Evolutionary conservation across 306 rosid genomes (phyloP).

Genomic region (Coriaria nepalensis): DNA sequence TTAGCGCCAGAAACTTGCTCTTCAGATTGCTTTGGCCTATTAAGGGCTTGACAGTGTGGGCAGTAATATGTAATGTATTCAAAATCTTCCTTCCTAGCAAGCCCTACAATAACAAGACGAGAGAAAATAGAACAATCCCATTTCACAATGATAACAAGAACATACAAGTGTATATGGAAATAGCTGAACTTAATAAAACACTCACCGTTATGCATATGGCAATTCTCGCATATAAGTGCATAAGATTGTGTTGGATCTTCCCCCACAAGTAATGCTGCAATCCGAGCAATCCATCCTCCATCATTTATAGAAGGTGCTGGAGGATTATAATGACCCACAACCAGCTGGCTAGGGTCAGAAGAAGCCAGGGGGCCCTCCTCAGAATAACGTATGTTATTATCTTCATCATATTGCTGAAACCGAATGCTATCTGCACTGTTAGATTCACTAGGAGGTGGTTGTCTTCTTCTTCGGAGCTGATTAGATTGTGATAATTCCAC

Average conservation of each 20-base stretch:
- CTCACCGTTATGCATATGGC: constrained; percentile 97
- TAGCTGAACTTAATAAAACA: neutral
- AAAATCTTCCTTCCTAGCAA: constrained; percentile 72
- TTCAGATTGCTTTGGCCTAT: constrained; percentile 46
- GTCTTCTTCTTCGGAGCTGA: constrained; percentile 68
- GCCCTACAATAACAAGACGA: constrained; percentile 26
- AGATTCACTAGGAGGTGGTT: constrained; percentile 31
- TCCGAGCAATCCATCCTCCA: constrained; percentile 89
- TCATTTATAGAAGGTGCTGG: constrained; percentile 49
- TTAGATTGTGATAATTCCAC: constrained; percentile 53
- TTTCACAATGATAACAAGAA: no score
- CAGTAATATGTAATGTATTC: constrained; percentile 64
- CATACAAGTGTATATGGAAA: no score
- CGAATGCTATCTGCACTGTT: constrained; percentile 24
- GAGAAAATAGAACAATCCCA: no score
- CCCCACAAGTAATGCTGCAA: constrained; percentile 94
- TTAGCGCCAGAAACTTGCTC: constrained; percentile 22
- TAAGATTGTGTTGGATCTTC: constrained; percentile 94
- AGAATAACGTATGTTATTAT: constrained; percentile 17
- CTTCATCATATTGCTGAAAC: constrained; percentile 30
- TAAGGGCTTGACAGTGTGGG: constrained; percentile 71
- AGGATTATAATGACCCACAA: constrained; percentile 57
- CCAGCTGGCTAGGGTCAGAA: constrained; percentile 38
- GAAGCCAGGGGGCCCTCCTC: constrained; percentile 23
- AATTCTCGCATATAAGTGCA: constrained; percentile 94